Base-by-base conservation (phyloP, 257 asterid genomes). In the Gynochthodes officinalis region DNA sequence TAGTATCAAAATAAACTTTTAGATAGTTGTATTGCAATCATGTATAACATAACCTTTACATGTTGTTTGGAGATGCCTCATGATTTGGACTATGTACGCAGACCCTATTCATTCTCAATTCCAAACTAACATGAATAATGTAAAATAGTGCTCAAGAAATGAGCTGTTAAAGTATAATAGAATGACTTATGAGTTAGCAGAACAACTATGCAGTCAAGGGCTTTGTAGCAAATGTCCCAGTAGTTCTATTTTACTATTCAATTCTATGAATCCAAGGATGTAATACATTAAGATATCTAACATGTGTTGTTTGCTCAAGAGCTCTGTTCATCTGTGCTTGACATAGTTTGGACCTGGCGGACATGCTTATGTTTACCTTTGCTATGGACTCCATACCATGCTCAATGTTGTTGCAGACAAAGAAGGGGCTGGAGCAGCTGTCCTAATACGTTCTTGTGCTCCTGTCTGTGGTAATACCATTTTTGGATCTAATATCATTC, bases 371-470 rank as follows among this genome's bases (percentile, higher is more conserved):
- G 90, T 89, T 67, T 94, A 94, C 77, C 95, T 94, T 42, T 94
- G 97, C 74, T 94, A 94, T 52, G 97, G 98, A 64, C 86, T 94
- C 21, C 97, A 94, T 78, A 82, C 76, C 44, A 94, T 94, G 96
- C 95, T 94, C 71, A 94, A 94, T 82, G 85, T 94, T 78, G 98
- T 91, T 43, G 98, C 97, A 11, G 98, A 94, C 80, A 88, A 87
- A 80, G 90, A 88, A 75, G 98, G 96, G 65, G 75, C 70, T 44
- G 97, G 97, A 69, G 97, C 98, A 19, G 96, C 96, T 53, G 97
- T 91, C 58, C 86, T 94, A 50, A 73, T 94, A 75, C 96, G 98
- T 68, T 81, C 96, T 21, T 94, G 98, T 75, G 96, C 98, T 80
- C 97, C 98, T 14, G 78, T 94, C 73, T 55, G 77, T 19, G 98